Evolutionary conservation across 2,329 filamentous ascomycete species (phyloP), one percentile per base, ranked within the genome.

Genomic region (Colletotrichum paranaense): DNA sequence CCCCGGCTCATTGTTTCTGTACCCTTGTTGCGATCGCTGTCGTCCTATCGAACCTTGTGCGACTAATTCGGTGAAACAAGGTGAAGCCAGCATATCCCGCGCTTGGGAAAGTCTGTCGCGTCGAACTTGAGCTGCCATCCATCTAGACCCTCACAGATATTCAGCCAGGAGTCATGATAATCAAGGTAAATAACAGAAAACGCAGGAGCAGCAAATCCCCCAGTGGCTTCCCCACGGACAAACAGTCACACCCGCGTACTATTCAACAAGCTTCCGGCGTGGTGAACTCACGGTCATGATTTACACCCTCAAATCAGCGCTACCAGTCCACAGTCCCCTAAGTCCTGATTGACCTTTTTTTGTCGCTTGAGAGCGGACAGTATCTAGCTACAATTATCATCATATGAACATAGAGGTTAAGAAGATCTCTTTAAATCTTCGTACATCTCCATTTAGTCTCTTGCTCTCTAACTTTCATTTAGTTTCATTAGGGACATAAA

Each of bases 31-130:
- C 59, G 59, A 65, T 70, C 60, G 46, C 46, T 57, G 42, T 53
- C 67, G 38, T 42, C 70, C 59, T 73, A 70, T 73, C 70, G 70
- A 73, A 59, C 35, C 55, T 65, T 65, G 66, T n/a, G 55, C n/a
- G 55, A 24, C 30, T 14, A 24, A 35, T 26, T 56, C 60, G n/a
- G 67, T 70, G 70, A 73, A 73, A 73, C 70, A 28, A 56, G 16
- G 32, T 55, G 58, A 73, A 73, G 42, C 65, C 58, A 68, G 38
- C 58, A 53, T 53, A 60, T 46, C 63, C 63, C 30, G 62, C 55
- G 55, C 24, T 22, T 55, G 42, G 24, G n/a, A 26, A 53, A 49
- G 14, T 16, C 55, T 26, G 16, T 58, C 3, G 7, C 56, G 38
- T n/a, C 28, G 55, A 59, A 38, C 67, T 69, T 22, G 46, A 8